Percentiles rank a stretch among this genome's conserved stretches.
phyloP scores from a whole-genome alignment of 169 alveolate species.

The Eimeria falciformis region DNA sequence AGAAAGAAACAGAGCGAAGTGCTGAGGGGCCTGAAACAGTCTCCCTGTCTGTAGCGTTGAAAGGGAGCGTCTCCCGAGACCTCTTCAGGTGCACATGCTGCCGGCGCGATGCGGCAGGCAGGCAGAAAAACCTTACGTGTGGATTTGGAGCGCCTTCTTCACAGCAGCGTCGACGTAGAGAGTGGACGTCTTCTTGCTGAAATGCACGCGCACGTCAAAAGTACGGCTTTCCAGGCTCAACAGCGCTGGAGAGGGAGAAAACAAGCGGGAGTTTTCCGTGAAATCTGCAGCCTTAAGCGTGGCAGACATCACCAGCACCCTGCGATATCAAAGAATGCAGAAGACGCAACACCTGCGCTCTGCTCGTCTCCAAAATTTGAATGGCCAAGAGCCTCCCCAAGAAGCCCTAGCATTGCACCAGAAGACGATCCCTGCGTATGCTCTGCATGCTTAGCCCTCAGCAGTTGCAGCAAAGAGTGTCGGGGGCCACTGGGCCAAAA shows the following conservation, averaged over 20 bases:
- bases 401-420: too few species aligned
- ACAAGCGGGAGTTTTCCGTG: slow-evolving; percentile 91
- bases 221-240: slow-evolving; percentile 93
- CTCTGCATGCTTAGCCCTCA: too few species aligned
- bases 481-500: too few species aligned
- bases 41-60: not conserved
- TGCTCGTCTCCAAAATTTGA: too few species aligned
- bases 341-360: too few species aligned
- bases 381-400: too few species aligned
- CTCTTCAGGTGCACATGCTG: too few species aligned
- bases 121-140: slow-evolving; percentile 71
- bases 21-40: too few species aligned
- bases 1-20: too few species aligned
- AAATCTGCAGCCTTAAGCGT: slow-evolving; percentile 95
- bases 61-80: slow-evolving; percentile 78
- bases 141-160: slow-evolving; percentile 85
- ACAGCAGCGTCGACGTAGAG: slow-evolving; percentile 93
- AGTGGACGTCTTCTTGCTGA: slow-evolving; percentile 88
- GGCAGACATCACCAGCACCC: slow-evolving; percentile 99
- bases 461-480: too few species aligned
- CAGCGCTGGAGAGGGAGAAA: slow-evolving; percentile 90
- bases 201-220: slow-evolving; percentile 93
- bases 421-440: too few species aligned
- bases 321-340: too few species aligned
- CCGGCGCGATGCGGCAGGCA: not conserved